These are phyloP conservation scores for Diaporthe capsici DNA, from an alignment of 2,329 filamentous ascomycete genomes.

Conservation along the genomic window DNA sequence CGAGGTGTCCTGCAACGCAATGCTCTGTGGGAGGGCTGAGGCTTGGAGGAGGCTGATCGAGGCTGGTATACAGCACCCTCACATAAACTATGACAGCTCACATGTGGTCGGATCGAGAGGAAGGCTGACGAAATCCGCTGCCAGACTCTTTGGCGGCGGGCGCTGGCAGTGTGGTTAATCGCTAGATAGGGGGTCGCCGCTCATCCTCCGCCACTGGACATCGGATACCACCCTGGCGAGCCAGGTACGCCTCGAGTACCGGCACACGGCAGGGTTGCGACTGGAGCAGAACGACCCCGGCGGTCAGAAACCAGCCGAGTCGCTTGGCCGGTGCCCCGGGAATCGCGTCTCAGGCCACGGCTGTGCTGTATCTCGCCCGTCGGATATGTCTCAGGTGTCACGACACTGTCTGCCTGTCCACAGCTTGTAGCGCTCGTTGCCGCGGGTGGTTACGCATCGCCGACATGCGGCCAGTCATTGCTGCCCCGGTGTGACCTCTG, in stretches of 20 bases:
- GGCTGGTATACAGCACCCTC: background rate
- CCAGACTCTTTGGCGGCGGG: too few species aligned
- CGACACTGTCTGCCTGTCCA: background rate
- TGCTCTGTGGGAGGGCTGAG: background rate
- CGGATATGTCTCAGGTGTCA: slow-evolving; percentile 14
- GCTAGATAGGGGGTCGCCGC: slow-evolving; percentile 10
- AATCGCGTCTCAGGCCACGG: background rate
- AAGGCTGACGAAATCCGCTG: background rate
- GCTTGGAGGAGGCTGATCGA: background rate
- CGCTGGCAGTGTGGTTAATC: background rate
- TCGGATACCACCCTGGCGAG: background rate
- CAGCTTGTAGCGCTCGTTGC: background rate
- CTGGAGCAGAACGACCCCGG: background rate
- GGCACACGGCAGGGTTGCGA: background rate
- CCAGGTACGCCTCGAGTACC: background rate
- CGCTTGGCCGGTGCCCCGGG: background rate
- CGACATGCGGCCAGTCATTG: slow-evolving; percentile 1
- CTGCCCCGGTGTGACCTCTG: slow-evolving; percentile 4
- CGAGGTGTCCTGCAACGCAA: background rate
- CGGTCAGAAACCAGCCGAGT: background rate
- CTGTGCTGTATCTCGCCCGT: background rate
- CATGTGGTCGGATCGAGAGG: background rate
- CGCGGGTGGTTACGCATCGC: background rate
- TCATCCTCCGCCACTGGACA: background rate
- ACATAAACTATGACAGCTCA: background rate